These are phyloP conservation scores for Arabidopsis arenosa DNA, from an alignment of 345 rosid species.

Conservation along the genomic window DNA sequence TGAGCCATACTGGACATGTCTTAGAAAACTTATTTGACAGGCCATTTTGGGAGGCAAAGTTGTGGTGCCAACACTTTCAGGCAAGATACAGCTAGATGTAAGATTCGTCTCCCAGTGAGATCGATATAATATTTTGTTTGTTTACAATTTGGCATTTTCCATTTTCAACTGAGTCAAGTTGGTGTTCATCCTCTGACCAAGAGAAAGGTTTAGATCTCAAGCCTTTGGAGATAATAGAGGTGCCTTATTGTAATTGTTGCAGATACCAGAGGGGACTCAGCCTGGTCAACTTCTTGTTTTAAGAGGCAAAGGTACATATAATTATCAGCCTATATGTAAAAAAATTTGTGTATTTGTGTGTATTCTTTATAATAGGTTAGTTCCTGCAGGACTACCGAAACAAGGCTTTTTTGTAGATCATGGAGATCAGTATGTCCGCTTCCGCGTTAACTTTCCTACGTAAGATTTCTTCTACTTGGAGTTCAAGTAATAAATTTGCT, in stretches of 20 bases:
- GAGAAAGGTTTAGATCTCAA: constrained; percentile 14
- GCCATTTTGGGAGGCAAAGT: constrained; percentile 89
- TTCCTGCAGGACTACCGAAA: constrained; percentile 74
- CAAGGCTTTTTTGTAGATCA: constrained; percentile 67
- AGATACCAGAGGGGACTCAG: constrained; percentile 93
- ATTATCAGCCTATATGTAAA: constrained; percentile 10
- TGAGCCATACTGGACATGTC: constrained; percentile 26
- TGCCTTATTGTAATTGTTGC: constrained; percentile 39
- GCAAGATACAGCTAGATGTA: constrained; percentile 72
- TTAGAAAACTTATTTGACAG: constrained; percentile 50
- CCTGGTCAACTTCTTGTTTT: constrained; percentile 76
- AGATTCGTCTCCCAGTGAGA: constrained; percentile 27
- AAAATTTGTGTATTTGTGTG: not conserved
- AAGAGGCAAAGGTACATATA: constrained; percentile 77
- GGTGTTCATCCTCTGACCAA: constrained; percentile 10
- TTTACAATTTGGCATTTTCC: constrained; percentile 14
- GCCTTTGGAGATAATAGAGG: constrained; percentile 20
- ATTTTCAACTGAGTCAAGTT: constrained; percentile 18
- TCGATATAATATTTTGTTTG: not conserved
- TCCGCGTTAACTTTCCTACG: constrained; percentile 79
- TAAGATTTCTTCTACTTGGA: constrained; percentile 48
- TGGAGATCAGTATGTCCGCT: constrained; percentile 94
- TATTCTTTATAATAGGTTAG: constrained; percentile 32
- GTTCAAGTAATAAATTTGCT: not conserved
- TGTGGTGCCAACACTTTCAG: constrained; percentile 83